Base-by-base conservation (phyloP, 768 basidiomycete genomes). In the Leccinum longicurvipes region DNA sequence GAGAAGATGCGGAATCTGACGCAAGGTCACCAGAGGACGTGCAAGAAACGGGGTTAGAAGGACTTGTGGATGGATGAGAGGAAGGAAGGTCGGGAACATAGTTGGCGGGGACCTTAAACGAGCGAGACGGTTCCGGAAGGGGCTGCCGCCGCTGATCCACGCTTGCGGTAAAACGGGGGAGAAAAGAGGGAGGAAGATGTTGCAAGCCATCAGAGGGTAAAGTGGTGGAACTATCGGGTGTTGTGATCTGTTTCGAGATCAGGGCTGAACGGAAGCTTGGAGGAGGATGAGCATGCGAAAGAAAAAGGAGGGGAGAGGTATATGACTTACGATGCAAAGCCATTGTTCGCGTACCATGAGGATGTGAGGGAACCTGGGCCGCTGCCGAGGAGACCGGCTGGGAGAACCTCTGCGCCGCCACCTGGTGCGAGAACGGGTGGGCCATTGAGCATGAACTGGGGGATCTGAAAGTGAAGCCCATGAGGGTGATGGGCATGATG, bases 401-500 rank as follows among this genome's bases (percentile, higher is more conserved):
- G 82, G n/a, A 89, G 66, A 14, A 86, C 82, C 69, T 90, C 89
- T 10, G 85, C 87, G 32, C 89, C 87, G 23, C 87, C 88, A 21
- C 87, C 87, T 2, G 78, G 82, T 2, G 85, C 85, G 21, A 90
- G 77, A 2, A 79, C 78, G 25, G 88, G 85, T 0, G 79, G 75
- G 4, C 78, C 79, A 57, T 70, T 71, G 62, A 81, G 74, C 72
- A 89, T 79, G 67, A 86, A 89, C 25, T 79, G 76, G 4, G 87
- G 88, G 34, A 90, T 74, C 68, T 87, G 84, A 59, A 89, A 79
- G 54, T 76, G 77, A 58, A 79, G 64, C 6, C 66, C 59, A 62
- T 64, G 60, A 27, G 69, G 63, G 31, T 56, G 45, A 27, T 47
- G 31, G 46, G 52, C 49, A 42, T 48, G 47, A 51, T 59, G 17